Base-by-base conservation (phyloP, 2,329 filamentous ascomycete genomes). In the Coniochaeta hoffmannii region DNA sequence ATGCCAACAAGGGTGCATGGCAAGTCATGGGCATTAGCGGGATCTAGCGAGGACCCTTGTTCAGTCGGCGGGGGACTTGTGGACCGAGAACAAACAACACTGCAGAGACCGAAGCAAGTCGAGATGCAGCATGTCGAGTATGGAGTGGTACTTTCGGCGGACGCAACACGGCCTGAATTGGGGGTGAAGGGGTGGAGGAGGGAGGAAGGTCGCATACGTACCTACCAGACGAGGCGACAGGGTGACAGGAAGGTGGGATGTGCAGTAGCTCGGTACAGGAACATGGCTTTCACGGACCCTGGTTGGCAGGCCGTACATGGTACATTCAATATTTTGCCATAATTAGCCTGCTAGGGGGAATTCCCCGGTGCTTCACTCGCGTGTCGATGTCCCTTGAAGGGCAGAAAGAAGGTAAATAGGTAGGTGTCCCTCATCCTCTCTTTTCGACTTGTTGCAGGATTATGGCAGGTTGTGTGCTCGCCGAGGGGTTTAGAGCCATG, bases 1-100 rank as follows among this genome's bases (percentile, higher is more conserved):
- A 69, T 68, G 68, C 65, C 69, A 66, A 36, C 69, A 66, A 36
- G 24, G 31, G 34, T 53, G 50, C 50, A 28, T 26, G 69, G 66
- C 68, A 70, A 66, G 64, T 53, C 56, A 60, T 57, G 60, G 53
- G 34, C 54, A 57, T 52, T 34, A 59, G 56, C 57, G 50, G 38
- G 55, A 63, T 62, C 65, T 62, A 66, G 64, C 58, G 65, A 61
- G n/a, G n/a, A n/a, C n/a, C n/a, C n/a, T 55, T 55, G 57, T 61
- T 64, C 68, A 64, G 68, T 70, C 28, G 22, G 9, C 15, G 41
- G 22, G 41, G 5, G 41, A 28, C 22, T 14, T 46, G 41, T 46
- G 41, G 41, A 28, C 41, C 41, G 22, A 46, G 22, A 19, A 28
- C 19, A 46, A 19, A 44, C 22, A 19, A 17, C 38, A 44, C 38